Conservation (phyloP, 768 basidiomycete species). For the Psilocybe tampanensis region DNA sequence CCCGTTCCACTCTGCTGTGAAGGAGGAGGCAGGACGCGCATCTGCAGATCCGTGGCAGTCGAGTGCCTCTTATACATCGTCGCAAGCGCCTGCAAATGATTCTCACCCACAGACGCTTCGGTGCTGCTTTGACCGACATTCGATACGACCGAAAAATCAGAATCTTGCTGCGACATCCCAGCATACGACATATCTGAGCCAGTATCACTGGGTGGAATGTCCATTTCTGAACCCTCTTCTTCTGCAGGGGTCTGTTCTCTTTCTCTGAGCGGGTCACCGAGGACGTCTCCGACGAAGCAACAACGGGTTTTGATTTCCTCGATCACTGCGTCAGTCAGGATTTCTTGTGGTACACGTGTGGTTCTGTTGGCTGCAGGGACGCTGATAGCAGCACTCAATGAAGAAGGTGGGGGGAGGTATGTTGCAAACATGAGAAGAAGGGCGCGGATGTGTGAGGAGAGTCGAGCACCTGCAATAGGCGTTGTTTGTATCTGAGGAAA, state of each 20-base stretch:
- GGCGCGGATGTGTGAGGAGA: constrained; percentile 77
- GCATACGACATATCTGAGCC: constrained; percentile 69
- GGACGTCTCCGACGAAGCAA: constrained; percentile 78
- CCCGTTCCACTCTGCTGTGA: constrained; percentile 74
- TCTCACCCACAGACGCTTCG: constrained; percentile 42
- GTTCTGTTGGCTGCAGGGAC: constrained; percentile 64
- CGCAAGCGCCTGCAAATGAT: constrained; percentile 64
- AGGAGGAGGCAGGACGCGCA: constrained; percentile 68
- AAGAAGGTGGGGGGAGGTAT: constrained; percentile 81
- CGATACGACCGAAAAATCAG: constrained; percentile 63
- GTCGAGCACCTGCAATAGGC: constrained; percentile 82
- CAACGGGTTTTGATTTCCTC: constrained; percentile 91
- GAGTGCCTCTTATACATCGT: constrained; percentile 77
- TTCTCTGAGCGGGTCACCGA: constrained; percentile 43
- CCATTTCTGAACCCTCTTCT: constrained; percentile 41
- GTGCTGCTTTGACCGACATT: constrained; percentile 21
- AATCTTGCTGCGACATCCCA: constrained; percentile 49
- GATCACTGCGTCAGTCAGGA: constrained; percentile 78
- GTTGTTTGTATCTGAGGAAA: constrained; percentile 84
- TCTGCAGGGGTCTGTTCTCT: constrained; percentile 27
- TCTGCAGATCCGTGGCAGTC: constrained; percentile 71
- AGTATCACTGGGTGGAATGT: constrained; percentile 50
- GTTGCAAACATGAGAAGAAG: constrained; percentile 83
- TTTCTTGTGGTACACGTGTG: constrained; percentile 72
- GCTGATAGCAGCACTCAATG: constrained; percentile 64